Evolutionary conservation across 805 yeast species (phyloP).

Genomic region (Kodamaea laetipori): DNA sequence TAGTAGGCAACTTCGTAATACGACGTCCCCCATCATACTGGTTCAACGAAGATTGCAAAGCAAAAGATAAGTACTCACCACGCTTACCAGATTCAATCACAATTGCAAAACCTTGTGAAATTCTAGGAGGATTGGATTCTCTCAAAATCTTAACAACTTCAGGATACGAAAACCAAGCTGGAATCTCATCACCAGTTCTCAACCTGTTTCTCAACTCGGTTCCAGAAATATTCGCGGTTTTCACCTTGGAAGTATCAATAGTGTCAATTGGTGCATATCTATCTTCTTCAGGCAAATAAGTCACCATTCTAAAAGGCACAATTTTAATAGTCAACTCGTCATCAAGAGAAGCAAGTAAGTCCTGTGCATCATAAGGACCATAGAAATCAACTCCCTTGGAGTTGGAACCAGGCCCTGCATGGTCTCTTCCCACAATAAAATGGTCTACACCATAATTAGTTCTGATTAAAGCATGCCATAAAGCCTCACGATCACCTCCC

Average conservation of each 20-base stretch:
- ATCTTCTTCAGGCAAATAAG: constrained; percentile 92
- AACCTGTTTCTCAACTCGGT: constrained; percentile 89
- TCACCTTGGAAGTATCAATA: constrained; percentile 68
- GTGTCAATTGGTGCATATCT: constrained; percentile 95
- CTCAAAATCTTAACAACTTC: constrained; percentile 91
- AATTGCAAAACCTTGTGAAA: constrained; percentile 82
- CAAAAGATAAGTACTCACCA: constrained; percentile 62
- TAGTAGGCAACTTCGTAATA: constrained; percentile 53
- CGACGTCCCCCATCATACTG: constrained; percentile 86
- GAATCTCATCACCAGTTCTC: constrained; percentile 83
- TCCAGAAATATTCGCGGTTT: constrained; percentile 90
- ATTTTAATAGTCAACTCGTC: constrained; percentile 84
- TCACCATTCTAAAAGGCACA: constrained; percentile 96
- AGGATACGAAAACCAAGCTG: constrained; percentile 97
- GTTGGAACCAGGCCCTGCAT: constrained; percentile 92
- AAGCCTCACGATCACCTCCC: constrained; percentile 99
- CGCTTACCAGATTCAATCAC: constrained; percentile 55
- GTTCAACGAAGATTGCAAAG: constrained; percentile 86
- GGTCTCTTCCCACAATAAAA: constrained; percentile 97
- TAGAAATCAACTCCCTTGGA: constrained; percentile 91
- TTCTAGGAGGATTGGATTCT: constrained; percentile 91
- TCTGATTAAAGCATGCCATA: constrained; percentile 97
- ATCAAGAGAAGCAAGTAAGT: constrained; percentile 71
- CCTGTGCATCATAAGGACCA: constrained; percentile 97
- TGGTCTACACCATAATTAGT: constrained; percentile 96